Percentiles rank a stretch among this genome's conserved stretches.
Evolutionary conservation across 2,329 filamentous ascomycete species (phyloP).

Genomic region (Sclerotinia glacialis): DNA sequence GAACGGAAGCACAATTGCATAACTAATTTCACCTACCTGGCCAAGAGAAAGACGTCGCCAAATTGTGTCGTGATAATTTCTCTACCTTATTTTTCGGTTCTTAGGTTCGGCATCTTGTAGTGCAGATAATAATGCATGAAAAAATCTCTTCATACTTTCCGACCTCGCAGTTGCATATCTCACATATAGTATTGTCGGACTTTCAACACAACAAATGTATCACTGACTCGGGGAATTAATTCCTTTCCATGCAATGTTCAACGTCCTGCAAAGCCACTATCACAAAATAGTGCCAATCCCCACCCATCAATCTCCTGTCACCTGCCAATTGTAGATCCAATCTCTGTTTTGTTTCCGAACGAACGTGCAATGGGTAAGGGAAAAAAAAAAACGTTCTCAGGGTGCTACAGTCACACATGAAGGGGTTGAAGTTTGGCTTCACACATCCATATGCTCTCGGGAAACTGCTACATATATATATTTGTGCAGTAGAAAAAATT

Average conservation of each 20-base stretch:
- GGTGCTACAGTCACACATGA: background rate
- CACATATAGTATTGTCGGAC: background rate
- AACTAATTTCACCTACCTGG: background rate
- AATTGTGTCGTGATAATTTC: background rate
- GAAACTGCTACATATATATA: background rate
- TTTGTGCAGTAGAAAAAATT: background rate
- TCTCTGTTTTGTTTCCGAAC: background rate
- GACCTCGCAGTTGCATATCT: conserved; percentile 10
- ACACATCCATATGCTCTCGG: background rate
- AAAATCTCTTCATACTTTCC: conserved; percentile 3
- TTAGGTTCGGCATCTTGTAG: background rate
- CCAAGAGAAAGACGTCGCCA: background rate
- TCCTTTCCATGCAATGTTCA: conserved; percentile 16
- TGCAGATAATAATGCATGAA: conserved; percentile 8
- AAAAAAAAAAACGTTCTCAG: background rate
- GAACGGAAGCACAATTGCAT: conserved; percentile 1
- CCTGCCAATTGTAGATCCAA: conserved; percentile 7
- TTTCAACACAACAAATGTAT: conserved; percentile 5
- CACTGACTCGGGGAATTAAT: conserved; percentile 14
- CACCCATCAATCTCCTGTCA: background rate
- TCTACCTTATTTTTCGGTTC: background rate
- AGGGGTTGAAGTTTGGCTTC: background rate
- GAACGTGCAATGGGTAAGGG: background rate
- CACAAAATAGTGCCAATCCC: conserved; percentile 13
- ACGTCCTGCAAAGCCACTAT: conserved; percentile 12